Percentiles rank a stretch among this genome's conserved stretches.
Evolutionary conservation across 2,329 filamentous ascomycete genomes (phyloP).

Genomic region (Bimuria novae-zelandiae): DNA sequence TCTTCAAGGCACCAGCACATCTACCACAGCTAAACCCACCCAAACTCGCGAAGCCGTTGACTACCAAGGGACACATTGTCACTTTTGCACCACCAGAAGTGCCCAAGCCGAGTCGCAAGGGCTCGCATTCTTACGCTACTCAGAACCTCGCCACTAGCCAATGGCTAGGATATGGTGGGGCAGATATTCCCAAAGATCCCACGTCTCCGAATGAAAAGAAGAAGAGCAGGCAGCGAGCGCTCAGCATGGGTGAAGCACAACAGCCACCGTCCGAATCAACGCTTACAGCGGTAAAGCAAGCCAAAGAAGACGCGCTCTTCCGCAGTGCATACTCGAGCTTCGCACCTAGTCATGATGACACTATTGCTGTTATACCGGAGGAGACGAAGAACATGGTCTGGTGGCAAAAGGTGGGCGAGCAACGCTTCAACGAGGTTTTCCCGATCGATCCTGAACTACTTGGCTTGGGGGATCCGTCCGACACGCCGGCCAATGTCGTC

Average conservation of each 20-base stretch:
- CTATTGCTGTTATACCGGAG: slow-evolving; percentile 70
- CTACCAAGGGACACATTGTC: slow-evolving; percentile 60
- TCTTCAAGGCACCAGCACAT: slow-evolving; percentile 71
- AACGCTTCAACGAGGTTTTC: slow-evolving; percentile 67
- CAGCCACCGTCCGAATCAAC: slow-evolving; percentile 52
- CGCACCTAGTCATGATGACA: slow-evolving; percentile 75
- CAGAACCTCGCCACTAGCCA: slow-evolving; percentile 68
- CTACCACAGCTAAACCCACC: slow-evolving; percentile 71
- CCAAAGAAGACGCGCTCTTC: slow-evolving; percentile 75
- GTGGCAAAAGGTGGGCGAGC: slow-evolving; percentile 74
- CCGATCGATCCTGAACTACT: slow-evolving; percentile 56
- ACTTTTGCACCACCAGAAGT: slow-evolving; percentile 59
- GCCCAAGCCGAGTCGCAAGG: slow-evolving; percentile 49
- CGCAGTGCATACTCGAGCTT: slow-evolving; percentile 80
- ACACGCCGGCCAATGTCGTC: slow-evolving; percentile 43
- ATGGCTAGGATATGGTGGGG: slow-evolving; percentile 63
- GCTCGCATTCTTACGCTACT: slow-evolving; percentile 64
- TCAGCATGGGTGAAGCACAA: slow-evolving; percentile 67
- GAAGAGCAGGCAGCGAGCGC: slow-evolving; percentile 72
- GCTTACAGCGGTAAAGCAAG: slow-evolving; percentile 54
- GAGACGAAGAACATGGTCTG: slow-evolving; percentile 70
- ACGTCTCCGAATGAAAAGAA: slow-evolving; percentile 66
- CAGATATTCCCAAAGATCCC: slow-evolving; percentile 48
- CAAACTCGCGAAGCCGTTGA: slow-evolving; percentile 70
- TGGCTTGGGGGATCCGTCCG: slow-evolving; percentile 44